phyloP scores from a whole-genome alignment of 345 rosid species.

The thale cress (Arabidopsis thaliana) region TAIR10.1 NC_003076.8:22734001-22734500 shows the following conservation, averaged over 20 bases:
- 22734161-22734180: constrained; percentile 9
- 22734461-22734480: constrained; percentile 64
- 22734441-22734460: constrained; percentile 53
- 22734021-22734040: constrained; percentile 97
- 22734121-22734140: constrained; percentile 31
- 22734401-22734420: constrained; percentile 60
- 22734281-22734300: constrained; percentile 54
- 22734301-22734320: constrained; percentile 18
- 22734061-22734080: constrained; percentile 87
- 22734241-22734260: constrained; percentile 44
- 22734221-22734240: constrained; percentile 55
- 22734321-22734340: not conserved
- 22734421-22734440: constrained; percentile 50
- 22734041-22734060: constrained; percentile 79
- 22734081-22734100: constrained; percentile 98
- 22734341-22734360: constrained; percentile 21
- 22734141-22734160: not conserved
- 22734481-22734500: constrained; percentile 8
- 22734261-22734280: constrained; percentile 51
- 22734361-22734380: constrained; percentile 52
- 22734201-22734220: constrained; percentile 66
- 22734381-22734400: constrained; percentile 62
- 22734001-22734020: constrained; percentile 48
- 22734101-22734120: constrained; percentile 86
- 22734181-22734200: constrained; percentile 44